Percentiles rank a stretch among this genome's conserved stretches.
These are phyloP conservation scores for Beauveria rudraprayagi DNA, from an alignment of 2,329 filamentous ascomycete genomes.

Conservation along the genomic window DNA sequence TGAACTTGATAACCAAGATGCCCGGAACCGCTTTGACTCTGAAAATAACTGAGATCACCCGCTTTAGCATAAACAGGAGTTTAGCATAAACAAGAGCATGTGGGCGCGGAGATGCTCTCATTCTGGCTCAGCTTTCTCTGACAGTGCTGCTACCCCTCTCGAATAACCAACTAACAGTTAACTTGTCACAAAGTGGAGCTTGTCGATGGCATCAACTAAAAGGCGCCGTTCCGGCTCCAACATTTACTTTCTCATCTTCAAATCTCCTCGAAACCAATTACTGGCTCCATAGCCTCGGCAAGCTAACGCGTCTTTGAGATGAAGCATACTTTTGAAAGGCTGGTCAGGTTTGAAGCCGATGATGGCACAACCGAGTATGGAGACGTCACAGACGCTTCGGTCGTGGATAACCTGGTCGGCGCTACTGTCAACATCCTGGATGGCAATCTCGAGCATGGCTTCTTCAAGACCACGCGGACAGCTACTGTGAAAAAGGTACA, in stretches of 20 bases:
- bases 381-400: neutral
- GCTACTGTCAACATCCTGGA: neutral
- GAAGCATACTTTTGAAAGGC: neutral
- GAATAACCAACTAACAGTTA: too few relatives aligned
- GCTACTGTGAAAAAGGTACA: neutral
- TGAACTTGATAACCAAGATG: too few relatives aligned
- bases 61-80: too few relatives aligned
- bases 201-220: neutral
- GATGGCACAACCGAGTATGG: neutral
- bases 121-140: neutral
- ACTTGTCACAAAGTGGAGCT: neutral
- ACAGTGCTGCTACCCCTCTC: neutral
- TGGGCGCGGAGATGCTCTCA: neutral
- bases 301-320: neutral
- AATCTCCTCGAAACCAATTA: too few relatives aligned
- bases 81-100: too few relatives aligned
- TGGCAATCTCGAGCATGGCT: neutral
- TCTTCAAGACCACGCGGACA: neutral
- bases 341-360: neutral
- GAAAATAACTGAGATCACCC: too few relatives aligned
- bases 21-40: too few relatives aligned
- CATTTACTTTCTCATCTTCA: neutral
- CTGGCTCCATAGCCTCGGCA: neutral
- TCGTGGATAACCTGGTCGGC: neutral
- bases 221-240: neutral